Conservation (phyloP, 164 flowering plant species). For the Saururus chinensis region DNA sequence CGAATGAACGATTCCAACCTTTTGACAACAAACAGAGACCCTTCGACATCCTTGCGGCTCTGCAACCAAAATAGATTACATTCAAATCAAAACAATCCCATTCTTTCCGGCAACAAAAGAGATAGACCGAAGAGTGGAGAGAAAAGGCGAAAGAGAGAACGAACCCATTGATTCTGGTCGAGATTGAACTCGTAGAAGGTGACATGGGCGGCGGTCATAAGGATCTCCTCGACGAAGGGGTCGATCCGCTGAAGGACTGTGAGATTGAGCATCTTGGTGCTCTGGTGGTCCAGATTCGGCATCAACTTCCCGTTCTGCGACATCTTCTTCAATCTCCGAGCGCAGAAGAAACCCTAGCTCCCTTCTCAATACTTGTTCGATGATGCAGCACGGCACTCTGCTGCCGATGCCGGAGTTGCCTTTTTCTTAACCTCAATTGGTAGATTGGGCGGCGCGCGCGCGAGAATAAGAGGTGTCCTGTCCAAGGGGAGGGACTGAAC, state of each 20-base stretch:
- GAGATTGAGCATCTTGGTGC: constrained; percentile 76
- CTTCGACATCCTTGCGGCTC: constrained; percentile 98
- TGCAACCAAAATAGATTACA: constrained; percentile 16
- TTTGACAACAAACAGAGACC: constrained; percentile 91
- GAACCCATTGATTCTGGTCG: constrained; percentile 80
- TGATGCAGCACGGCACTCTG: too few species aligned
- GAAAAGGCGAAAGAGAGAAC: background rate
- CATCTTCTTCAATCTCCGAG: constrained; percentile 16
- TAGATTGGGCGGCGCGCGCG: too few species aligned
- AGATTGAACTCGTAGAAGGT: constrained; percentile 86
- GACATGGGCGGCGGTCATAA: constrained; percentile 88
- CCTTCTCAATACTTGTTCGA: too few species aligned
- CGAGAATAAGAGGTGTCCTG: too few species aligned
- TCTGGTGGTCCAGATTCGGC: constrained; percentile 78
- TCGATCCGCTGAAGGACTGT: constrained; percentile 89
- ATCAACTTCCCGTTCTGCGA: constrained; percentile 62
- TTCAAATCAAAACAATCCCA: background rate
- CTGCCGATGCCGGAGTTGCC: too few species aligned
- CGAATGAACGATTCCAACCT: constrained; percentile 23
- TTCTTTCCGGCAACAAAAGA: too few species aligned
- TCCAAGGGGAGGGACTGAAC: too few species aligned
- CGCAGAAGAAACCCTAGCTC: background rate
- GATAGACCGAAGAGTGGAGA: background rate
- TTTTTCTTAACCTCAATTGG: too few species aligned
- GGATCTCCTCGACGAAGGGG: constrained; percentile 76